Conservation (phyloP, 139 green algal genomes). For the Closterium sp. region DNA sequence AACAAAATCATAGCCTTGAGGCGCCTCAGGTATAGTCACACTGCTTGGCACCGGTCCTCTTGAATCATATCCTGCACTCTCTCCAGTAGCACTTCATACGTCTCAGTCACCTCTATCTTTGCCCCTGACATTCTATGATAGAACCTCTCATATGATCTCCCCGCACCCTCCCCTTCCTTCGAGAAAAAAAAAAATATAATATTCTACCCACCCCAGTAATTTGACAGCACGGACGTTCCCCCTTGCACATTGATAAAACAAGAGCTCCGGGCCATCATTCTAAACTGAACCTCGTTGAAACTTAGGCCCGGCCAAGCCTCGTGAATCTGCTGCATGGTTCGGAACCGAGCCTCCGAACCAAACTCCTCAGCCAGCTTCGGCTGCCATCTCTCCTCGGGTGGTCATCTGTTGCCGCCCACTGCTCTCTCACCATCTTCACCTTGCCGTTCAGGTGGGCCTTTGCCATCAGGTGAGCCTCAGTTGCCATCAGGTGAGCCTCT, state of each 20-base stretch:
- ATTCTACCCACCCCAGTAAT: constrained; percentile 27
- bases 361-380: not conserved
- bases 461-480: not conserved
- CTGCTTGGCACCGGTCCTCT: not conserved
- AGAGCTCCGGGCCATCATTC: constrained; percentile 14
- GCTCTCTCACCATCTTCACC: not conserved
- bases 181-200: constrained; percentile 18
- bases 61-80: not conserved
- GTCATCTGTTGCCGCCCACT: not conserved
- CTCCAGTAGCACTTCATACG: not conserved
- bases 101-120: constrained; percentile 19
- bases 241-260: constrained; percentile 36
- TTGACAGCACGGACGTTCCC: constrained; percentile 10
- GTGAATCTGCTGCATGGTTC: constrained; percentile 17
- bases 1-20: no score
- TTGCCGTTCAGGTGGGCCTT: not conserved
- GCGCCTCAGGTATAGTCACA: not conserved
- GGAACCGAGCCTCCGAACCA: not conserved
- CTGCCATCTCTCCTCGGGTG: not conserved
- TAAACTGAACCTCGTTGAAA: constrained; percentile 39
- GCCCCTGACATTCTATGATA: constrained; percentile 4
- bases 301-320: not conserved
- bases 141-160: not conserved
- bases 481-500: no score
- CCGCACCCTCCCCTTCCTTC: constrained; percentile 9